Percentiles rank a stretch among this genome's conserved stretches.
These are phyloP conservation scores for Amoebophrya sp. DNA, from an alignment of 169 alveolate species.

Conservation along the genomic window DNA sequence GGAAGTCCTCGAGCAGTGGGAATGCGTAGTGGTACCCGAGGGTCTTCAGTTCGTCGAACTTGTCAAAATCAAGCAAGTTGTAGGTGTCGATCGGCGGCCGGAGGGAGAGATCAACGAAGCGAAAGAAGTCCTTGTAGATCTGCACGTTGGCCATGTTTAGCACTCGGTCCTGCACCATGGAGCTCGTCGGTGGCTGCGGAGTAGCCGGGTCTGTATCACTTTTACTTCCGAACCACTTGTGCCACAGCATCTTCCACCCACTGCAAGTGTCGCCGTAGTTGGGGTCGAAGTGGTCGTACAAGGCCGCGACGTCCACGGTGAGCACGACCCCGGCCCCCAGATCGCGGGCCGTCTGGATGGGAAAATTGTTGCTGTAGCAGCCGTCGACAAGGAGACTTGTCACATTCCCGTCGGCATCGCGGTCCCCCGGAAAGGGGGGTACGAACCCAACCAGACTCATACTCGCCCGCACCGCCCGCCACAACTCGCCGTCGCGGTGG, in stretches of 20 bases:
- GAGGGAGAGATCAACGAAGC: constrained; percentile 25
- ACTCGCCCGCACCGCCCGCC: constrained; percentile 34
- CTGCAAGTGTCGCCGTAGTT: constrained; percentile 30
- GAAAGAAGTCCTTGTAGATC: background rate
- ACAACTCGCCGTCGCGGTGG: constrained; percentile 18
- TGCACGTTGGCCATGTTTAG: constrained; percentile 21
- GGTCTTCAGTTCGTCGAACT: background rate
- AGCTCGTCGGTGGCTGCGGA: background rate
- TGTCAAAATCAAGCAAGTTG: constrained; percentile 24
- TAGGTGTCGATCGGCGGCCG: constrained; percentile 37
- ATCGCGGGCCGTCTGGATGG: constrained; percentile 24
- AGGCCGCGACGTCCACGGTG: constrained; percentile 28
- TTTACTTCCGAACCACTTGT: background rate
- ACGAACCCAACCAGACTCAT: constrained; percentile 35
- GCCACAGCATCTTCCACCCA: background rate
- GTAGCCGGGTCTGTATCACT: no score
- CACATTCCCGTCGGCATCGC: background rate
- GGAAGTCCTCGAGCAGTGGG: constrained; percentile 11
- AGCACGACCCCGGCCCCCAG: constrained; percentile 31
- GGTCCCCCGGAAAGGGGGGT: constrained; percentile 34
- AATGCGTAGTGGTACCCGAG: constrained; percentile 28
- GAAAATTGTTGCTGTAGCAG: constrained; percentile 28
- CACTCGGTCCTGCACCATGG: background rate
- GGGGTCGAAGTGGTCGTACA: constrained; percentile 13
- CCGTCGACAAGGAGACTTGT: constrained; percentile 27